Percentiles rank a stretch among this genome's conserved stretches.
Evolutionary conservation across 257 asterid genomes (phyloP).

Genomic region (Gentiana macrophylla): DNA sequence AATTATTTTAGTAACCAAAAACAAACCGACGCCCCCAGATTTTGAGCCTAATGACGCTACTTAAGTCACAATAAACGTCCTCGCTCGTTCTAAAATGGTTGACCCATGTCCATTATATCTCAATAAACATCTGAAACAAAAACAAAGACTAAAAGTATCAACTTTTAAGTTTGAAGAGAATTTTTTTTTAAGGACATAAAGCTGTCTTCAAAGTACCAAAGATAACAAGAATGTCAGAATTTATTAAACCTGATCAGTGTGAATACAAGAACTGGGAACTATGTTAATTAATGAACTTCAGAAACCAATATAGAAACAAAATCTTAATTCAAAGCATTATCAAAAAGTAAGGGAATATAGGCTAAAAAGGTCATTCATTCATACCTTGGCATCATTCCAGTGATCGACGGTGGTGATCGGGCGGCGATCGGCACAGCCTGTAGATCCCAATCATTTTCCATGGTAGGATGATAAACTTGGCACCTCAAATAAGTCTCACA

Average conservation of each 20-base stretch:
- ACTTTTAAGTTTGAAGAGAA: neutral
- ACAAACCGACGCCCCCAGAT: neutral
- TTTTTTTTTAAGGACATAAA: no score
- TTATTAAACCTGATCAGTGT: neutral
- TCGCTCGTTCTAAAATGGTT: no score
- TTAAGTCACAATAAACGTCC: neutral
- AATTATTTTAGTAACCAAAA: neutral
- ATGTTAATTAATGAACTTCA: neutral
- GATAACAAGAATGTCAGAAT: neutral
- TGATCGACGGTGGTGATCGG: constrained; percentile 49
- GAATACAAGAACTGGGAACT: no score
- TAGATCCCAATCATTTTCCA: constrained; percentile 96
- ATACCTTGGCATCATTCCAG: constrained; percentile 68
- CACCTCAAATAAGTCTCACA: constrained; percentile 95
- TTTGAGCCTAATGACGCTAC: neutral
- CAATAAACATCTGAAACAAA: neutral
- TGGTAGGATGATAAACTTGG: constrained; percentile 85
- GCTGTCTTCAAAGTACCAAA: neutral
- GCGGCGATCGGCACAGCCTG: constrained; percentile 87
- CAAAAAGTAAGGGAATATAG: neutral
- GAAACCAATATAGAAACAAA: neutral
- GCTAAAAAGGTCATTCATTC: neutral
- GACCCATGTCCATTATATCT: no score
- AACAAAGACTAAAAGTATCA: neutral
- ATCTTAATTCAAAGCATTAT: neutral